Conservation (phyloP, 352 stramenopile genomes). For the Phytophthora europaea region DNA sequence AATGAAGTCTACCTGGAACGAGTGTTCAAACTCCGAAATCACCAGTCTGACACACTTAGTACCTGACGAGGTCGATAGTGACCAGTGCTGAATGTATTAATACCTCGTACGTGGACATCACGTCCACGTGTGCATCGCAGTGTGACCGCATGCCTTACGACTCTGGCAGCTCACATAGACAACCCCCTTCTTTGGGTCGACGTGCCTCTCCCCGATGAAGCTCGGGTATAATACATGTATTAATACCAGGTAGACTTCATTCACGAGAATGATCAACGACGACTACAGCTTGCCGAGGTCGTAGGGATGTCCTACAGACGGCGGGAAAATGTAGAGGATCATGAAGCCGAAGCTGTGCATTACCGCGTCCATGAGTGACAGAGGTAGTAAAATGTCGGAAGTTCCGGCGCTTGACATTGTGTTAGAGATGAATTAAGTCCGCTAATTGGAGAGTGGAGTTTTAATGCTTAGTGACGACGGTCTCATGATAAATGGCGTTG, state of each 20-base stretch:
- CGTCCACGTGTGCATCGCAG: background rate
- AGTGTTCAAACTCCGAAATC: slow-evolving; percentile 11
- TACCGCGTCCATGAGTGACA: slow-evolving; percentile 63
- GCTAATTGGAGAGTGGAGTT: background rate
- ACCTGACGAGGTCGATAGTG: slow-evolving; percentile 22
- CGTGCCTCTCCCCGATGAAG: slow-evolving; percentile 44
- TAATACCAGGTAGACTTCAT: too few relatives aligned
- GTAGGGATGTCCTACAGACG: slow-evolving; percentile 21
- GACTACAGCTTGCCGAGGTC: slow-evolving; percentile 52
- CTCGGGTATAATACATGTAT: too few relatives aligned
- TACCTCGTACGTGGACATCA: slow-evolving; percentile 3
- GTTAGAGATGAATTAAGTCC: background rate
- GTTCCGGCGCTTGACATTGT: background rate
- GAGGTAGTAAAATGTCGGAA: slow-evolving; percentile 21
- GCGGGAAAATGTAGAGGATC: slow-evolving; percentile 69
- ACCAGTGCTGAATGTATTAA: slow-evolving; percentile 15
- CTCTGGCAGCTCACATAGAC: slow-evolving; percentile 39
- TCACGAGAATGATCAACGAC: slow-evolving; percentile 43
- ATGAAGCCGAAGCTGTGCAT: slow-evolving; percentile 57
- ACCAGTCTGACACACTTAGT: slow-evolving; percentile 13
- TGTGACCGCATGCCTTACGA: background rate
- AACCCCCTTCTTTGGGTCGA: slow-evolving; percentile 40
- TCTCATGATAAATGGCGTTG: too few relatives aligned
- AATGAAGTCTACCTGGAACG: slow-evolving; percentile 54
- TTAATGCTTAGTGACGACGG: too few relatives aligned